These are phyloP conservation scores for Mycena vulgaris DNA, from an alignment of 768 basidiomycete species.

Conservation along the genomic window DNA sequence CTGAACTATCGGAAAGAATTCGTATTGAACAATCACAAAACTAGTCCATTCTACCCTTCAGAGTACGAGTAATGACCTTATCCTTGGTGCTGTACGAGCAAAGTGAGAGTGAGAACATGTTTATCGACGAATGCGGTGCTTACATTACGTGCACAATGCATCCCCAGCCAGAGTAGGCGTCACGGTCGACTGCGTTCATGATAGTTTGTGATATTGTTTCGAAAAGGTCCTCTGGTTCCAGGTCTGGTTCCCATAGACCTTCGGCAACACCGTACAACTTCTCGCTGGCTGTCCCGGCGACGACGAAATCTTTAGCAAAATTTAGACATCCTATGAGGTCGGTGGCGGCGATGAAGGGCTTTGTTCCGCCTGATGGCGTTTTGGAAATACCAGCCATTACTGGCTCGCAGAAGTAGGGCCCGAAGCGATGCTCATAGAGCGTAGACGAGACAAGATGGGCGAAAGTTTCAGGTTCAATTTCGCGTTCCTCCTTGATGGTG, in stretches of 20 bases:
- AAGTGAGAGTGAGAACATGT: constrained; percentile 17
- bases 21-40: constrained; percentile 31
- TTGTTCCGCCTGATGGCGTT: constrained; percentile 77
- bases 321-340: constrained; percentile 96
- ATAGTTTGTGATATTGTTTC: constrained; percentile 98
- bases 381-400: constrained; percentile 93
- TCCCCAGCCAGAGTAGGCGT: constrained; percentile 98
- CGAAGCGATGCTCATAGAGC: constrained; percentile 95
- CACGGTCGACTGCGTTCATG: constrained; percentile 94
- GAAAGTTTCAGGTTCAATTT: constrained; percentile 97
- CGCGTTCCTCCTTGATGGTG: constrained; percentile 98
- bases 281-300: constrained; percentile 91
- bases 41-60: constrained; percentile 95
- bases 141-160: constrained; percentile 96
- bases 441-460: constrained; percentile 96
- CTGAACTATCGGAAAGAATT: neutral
- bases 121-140: constrained; percentile 50
- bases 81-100: constrained; percentile 73
- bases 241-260: constrained; percentile 97
- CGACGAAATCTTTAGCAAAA: constrained; percentile 97
- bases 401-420: constrained; percentile 96
- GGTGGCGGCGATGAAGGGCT: constrained; percentile 95
- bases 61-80: constrained; percentile 83
- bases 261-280: constrained; percentile 98
- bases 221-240: constrained; percentile 97